Base-by-base conservation (phyloP, 371 early-diverging fungal genomes). In the Apophysomyces sp. region DNA sequence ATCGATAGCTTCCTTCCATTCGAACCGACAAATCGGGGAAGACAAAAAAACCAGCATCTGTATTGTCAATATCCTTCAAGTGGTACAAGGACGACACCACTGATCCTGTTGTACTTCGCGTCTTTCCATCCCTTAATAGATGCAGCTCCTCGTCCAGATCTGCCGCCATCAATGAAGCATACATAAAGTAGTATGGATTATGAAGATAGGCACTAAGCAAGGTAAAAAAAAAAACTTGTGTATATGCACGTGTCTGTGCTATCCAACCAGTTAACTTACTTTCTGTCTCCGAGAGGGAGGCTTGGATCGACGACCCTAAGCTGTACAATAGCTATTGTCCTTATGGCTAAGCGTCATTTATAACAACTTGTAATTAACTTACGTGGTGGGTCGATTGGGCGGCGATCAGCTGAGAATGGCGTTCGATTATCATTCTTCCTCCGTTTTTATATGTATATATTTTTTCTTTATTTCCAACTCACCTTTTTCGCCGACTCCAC, bases 31-130 rank as follows among this genome's bases (percentile, higher is more conserved):
- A 73, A 69, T 98, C 98, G 31, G 95, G 94, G 77, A 97, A 98
- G 32, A 97, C 96, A 81, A 97, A 97, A 74, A 94, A 97, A 2
- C 93, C 96, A 49, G 94, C 97, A 60, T 94, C 94, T n/a, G 83
- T 79, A 60, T 88, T 87, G 64, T 93, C 91, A 26, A 86, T 83
- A 64, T 96, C 97, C 58, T 90, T 91, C 58, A 97, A 80, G 7
- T 94, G 89, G 72, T 93, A 92, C 34, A 95, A 73, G 0, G 95
- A 94, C 0, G 95, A 96, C 12, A 95, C 96, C 51, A 94, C 91
- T 4, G 94, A 92, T 8, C 98, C 98, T 16, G 84, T 84, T 0
- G 88, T 92, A 27, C 88, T 84, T 16, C 92, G 73, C 30, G 90
- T 90, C 52, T 87, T 88, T 5, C 88, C 89, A 70, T 92, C 90